These are phyloP conservation scores for Talaromyces marneffei DNA, from an alignment of 2,329 filamentous ascomycete genomes.

Conservation along the genomic window DNA sequence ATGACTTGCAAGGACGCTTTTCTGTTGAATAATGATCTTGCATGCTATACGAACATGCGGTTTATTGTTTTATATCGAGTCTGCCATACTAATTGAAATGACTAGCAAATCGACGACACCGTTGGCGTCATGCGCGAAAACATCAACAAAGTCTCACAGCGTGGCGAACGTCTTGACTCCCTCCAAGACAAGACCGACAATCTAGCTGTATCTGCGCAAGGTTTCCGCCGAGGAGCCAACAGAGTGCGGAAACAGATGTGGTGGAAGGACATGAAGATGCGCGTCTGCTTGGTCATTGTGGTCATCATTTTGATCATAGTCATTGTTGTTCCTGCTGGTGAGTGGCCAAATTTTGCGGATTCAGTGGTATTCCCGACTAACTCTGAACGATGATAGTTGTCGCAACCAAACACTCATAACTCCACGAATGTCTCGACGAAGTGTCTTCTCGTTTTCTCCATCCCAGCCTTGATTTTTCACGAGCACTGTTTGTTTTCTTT, in stretches of 20 bases:
- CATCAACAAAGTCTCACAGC: conserved; percentile 92
- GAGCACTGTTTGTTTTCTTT: conserved; percentile 19
- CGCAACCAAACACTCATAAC: conserved; percentile 35
- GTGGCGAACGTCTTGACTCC: conserved; percentile 80
- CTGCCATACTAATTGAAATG: neutral
- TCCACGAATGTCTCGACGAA: conserved; percentile 26
- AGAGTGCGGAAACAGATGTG: conserved; percentile 96
- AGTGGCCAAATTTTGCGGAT: neutral
- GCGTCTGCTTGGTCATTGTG: conserved; percentile 87
- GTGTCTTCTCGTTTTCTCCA: conserved; percentile 23
- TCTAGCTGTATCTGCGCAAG: conserved; percentile 84
- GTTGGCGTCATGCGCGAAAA: conserved; percentile 95
- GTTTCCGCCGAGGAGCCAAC: conserved; percentile 94
- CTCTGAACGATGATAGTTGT: conserved; percentile 33
- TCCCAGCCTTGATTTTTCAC: conserved; percentile 16
- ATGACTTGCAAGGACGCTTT: neutral
- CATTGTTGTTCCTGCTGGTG: conserved; percentile 89
- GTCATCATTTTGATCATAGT: conserved; percentile 87
- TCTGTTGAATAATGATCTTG: no score
- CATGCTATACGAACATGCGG: neutral
- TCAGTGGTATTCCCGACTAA: neutral
- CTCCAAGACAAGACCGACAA: conserved; percentile 92
- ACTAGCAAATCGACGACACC: conserved; percentile 93
- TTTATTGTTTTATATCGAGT: neutral
- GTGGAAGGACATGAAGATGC: conserved; percentile 99